These are phyloP conservation scores for Ophiostoma sp. DNA, from an alignment of 2,329 filamentous ascomycete genomes.

Conservation along the genomic window DNA sequence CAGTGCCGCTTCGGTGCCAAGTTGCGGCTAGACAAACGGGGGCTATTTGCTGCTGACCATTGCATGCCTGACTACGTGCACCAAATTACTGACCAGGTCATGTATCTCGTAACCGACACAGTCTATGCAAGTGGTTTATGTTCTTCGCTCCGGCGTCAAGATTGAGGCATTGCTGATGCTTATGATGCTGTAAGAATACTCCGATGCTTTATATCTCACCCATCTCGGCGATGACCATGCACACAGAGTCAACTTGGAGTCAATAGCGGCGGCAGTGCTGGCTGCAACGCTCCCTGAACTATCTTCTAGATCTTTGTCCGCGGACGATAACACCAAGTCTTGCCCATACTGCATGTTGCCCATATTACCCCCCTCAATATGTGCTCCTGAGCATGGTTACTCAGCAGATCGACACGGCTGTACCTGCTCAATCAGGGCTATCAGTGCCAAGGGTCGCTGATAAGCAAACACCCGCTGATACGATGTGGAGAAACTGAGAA, in stretches of 20 bases:
- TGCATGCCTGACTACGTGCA: too few species aligned
- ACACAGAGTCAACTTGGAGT: not conserved
- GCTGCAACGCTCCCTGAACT: not conserved
- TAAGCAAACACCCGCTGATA: conserved; percentile 3
- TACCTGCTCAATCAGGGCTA: not conserved
- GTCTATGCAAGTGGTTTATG: too few species aligned
- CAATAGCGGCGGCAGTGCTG: not conserved
- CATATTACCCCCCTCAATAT: too few species aligned
- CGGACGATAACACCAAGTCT: not conserved
- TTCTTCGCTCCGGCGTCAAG: too few species aligned
- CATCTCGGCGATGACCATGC: not conserved
- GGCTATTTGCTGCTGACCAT: too few species aligned
- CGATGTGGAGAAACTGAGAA: not conserved
- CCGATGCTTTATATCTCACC: not conserved
- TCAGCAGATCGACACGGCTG: not conserved
- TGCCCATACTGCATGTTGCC: not conserved
- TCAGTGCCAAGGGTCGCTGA: not conserved
- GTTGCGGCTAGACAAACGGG: too few species aligned
- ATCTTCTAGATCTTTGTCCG: not conserved
- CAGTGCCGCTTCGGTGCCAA: too few species aligned
- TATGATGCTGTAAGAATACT: too few species aligned
- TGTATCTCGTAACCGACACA: too few species aligned
- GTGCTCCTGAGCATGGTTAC: not conserved
- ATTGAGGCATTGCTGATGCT: too few species aligned
- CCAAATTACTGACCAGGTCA: too few species aligned